Evolutionary conservation across 2,329 filamentous ascomycete species (phyloP).

Genomic region (Dactylellina parvicollis): DNA sequence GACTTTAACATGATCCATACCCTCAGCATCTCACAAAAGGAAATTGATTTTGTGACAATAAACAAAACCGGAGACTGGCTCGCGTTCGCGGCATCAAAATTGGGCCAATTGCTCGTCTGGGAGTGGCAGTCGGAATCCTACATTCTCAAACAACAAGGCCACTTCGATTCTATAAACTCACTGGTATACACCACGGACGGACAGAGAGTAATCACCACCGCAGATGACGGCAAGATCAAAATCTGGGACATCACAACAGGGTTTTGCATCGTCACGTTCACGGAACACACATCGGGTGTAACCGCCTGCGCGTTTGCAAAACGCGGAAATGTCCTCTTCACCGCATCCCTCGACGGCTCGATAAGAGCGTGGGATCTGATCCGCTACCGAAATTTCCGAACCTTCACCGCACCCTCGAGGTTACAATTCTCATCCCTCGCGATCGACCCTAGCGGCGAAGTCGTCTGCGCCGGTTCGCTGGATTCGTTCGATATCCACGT

Average conservation of each 20-base stretch:
- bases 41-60: slow-evolving; percentile 93
- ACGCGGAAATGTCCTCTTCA: slow-evolving; percentile 94
- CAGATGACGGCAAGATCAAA: slow-evolving; percentile 98
- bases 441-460: slow-evolving; percentile 95
- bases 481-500: slow-evolving; percentile 98
- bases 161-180: slow-evolving; percentile 94
- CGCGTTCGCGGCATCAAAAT: slow-evolving; percentile 92
- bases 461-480: slow-evolving; percentile 91
- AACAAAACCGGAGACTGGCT: slow-evolving; percentile 97
- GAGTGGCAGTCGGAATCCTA: slow-evolving; percentile 99
- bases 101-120: slow-evolving; percentile 97
- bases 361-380: slow-evolving; percentile 96
- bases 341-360: slow-evolving; percentile 91
- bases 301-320: slow-evolving; percentile 95
- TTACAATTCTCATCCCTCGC: slow-evolving; percentile 93
- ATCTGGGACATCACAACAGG: slow-evolving; percentile 97
- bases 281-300: slow-evolving; percentile 92
- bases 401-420: slow-evolving; percentile 91
- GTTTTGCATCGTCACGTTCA: slow-evolving; percentile 98
- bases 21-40: slow-evolving; percentile 91
- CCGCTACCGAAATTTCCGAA: slow-evolving; percentile 94
- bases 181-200: slow-evolving; percentile 93
- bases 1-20: slow-evolving; percentile 96
- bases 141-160: slow-evolving; percentile 96
- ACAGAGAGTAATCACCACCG: slow-evolving; percentile 88